A percentile compares a stretch with the other conserved stretches of the same genome.
phyloP scores from a whole-genome alignment of 176 grass and related monocot species.

The Bothriochloa decipiens region DNA sequence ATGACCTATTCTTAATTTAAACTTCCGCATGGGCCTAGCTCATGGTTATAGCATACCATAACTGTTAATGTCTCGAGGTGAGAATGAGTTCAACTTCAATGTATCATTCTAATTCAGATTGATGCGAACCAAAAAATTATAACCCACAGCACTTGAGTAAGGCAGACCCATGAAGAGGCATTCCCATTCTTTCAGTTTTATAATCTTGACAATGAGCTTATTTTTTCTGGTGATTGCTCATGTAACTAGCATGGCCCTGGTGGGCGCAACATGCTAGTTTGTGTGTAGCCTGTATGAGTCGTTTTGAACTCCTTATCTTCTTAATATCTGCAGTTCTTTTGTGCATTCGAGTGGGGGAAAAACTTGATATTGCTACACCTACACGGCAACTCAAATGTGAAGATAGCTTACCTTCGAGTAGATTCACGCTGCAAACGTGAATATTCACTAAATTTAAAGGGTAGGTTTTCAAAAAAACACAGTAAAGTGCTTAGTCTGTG shows the following conservation, averaged over 20 bases:
- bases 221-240: background rate
- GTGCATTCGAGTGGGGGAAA: background rate
- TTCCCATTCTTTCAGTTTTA: background rate
- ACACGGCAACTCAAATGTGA: background rate
- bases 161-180: background rate
- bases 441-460: conserved; percentile 90
- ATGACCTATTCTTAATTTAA: background rate
- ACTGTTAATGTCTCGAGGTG: conserved; percentile 14
- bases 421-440: conserved; percentile 85
- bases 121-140: background rate
- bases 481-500: conserved; percentile 87
- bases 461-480: conserved; percentile 74
- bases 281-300: background rate
- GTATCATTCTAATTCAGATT: conserved; percentile 3
- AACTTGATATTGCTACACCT: background rate
- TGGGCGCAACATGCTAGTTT: background rate
- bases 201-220: background rate
- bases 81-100: conserved; percentile 2
- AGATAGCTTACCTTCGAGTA: conserved; percentile 68
- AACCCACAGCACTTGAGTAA: background rate
- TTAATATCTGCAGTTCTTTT: background rate
- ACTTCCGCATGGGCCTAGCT: background rate
- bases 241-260: background rate
- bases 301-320: background rate
- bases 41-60: background rate